phyloP scores from a whole-genome alignment of 2,329 filamentous ascomycete species.

The Kalmusia sp. region DNA sequence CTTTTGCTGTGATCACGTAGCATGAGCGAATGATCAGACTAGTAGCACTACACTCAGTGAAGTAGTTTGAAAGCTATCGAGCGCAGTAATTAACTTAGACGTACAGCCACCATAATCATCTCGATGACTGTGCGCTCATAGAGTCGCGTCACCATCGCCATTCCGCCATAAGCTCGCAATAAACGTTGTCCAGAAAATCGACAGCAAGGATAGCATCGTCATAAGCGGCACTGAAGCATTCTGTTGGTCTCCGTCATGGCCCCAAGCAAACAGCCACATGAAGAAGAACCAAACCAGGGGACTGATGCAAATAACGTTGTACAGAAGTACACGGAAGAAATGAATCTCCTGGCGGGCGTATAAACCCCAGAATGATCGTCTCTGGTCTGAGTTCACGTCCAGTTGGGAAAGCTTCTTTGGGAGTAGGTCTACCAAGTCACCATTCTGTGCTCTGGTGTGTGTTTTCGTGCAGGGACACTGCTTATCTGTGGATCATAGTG shows the following conservation, averaged over 20 bases:
- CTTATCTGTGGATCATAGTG: background rate
- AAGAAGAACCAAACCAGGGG: slow-evolving; percentile 13
- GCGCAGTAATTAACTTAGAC: too few species aligned
- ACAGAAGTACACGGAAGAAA: slow-evolving; percentile 4
- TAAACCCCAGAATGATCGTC: slow-evolving; percentile 14
- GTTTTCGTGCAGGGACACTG: background rate
- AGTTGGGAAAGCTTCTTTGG: slow-evolving; percentile 8
- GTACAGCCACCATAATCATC: too few species aligned
- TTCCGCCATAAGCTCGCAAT: slow-evolving; percentile 1
- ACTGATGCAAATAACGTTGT: slow-evolving; percentile 11
- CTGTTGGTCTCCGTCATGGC: slow-evolving; percentile 8
- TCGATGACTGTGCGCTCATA: too few species aligned
- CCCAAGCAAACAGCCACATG: slow-evolving; percentile 16
- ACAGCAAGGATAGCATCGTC: slow-evolving; percentile 11
- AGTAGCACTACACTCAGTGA: too few species aligned
- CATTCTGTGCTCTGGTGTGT: background rate
- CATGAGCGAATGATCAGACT: too few species aligned
- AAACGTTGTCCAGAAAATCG: slow-evolving; percentile 14
- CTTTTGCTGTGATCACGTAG: too few species aligned
- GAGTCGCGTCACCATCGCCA: background rate
- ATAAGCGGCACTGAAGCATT: slow-evolving; percentile 13
- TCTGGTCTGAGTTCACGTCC: slow-evolving; percentile 4
- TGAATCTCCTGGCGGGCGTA: slow-evolving; percentile 10
- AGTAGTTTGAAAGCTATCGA: too few species aligned
- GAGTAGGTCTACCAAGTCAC: slow-evolving; percentile 7